Evolutionary conservation across 2,329 filamentous ascomycete species (phyloP), one percentile per base, ranked within the genome.

Genomic region (Leptographium wingfieldii): DNA sequence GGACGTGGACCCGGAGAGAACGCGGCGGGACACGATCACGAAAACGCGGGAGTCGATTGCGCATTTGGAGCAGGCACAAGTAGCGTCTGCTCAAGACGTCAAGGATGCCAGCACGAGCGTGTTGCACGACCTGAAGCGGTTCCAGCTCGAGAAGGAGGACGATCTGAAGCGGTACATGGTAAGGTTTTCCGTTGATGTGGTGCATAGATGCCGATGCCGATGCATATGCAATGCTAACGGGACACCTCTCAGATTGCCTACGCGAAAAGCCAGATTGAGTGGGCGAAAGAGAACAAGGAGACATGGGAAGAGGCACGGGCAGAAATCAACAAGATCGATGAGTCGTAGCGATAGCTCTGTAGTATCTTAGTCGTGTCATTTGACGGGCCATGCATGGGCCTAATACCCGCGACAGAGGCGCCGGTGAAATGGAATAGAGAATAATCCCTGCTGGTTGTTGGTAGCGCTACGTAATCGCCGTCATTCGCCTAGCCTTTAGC

Each of bases 141-240:
- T 99, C 73, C 95, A 99, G 73, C 79, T 79, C 61, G 92, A 97
- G 73, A 99, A 99, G 73, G 95, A 99, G 74, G 90, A 92, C 57
- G 94, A 99, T 71, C 72, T 99, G 68, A 86, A 85, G 69, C 84
- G 89, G 64, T 97, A 97, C 71, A 99, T 99, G 94, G 94, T 96
- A 76, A 75, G 88, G 74, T 14, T 16, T 40, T 40, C 35, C 3
- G 33, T 2, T 11, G 33, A 35, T 10, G 33, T 14, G 22, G 14
- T 14, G 7, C 19, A 22, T 14, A 40, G 14, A 14, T 3, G 16
- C 12, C 14, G 10, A n/a, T 7, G 3, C 10, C n/a, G 11, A 6
- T 16, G 46, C 31, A 57, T 1, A 25, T 12, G 33, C 14, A 14
- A 27, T 57, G 46, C 69, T 71, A 65, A 70, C 64, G 12, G 5